These are phyloP conservation scores for Cryptococcus sp. DNA, from an alignment of 1,284 basidiomycete species.

Conservation along the genomic window DNA sequence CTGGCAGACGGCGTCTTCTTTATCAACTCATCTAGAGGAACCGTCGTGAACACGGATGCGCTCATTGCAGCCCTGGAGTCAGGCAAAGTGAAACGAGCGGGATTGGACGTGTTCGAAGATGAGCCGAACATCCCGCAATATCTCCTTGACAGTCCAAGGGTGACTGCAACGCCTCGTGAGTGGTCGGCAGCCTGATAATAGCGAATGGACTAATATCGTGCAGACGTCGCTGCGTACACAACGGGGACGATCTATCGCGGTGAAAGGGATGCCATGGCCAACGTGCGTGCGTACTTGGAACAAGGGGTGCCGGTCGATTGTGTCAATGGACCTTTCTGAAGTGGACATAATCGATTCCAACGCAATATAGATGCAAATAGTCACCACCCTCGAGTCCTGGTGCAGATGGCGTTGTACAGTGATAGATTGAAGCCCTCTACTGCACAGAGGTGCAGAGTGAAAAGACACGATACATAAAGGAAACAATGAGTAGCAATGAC, in stretches of 20 bases:
- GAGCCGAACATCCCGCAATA: constrained; percentile 30
- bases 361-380: too few species aligned
- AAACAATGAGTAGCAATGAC: not conserved
- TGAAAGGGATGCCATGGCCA: constrained; percentile 24
- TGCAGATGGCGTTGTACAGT: too few species aligned
- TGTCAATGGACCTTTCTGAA: constrained; percentile 26
- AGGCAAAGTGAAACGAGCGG: constrained; percentile 37
- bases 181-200: not conserved
- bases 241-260: constrained; percentile 20
- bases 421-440: too few species aligned
- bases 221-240: constrained; percentile 29
- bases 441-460: too few species aligned
- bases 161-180: constrained; percentile 24
- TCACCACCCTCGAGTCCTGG: too few species aligned
- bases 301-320: constrained; percentile 22
- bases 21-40: constrained; percentile 43
- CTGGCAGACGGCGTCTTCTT: constrained; percentile 40
- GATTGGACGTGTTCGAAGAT: constrained; percentile 42
- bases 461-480: too few species aligned
- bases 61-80: constrained; percentile 43
- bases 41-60: constrained; percentile 41
- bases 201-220: not conserved
- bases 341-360: not conserved
- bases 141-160: constrained; percentile 20
- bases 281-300: constrained; percentile 23